These are phyloP conservation scores for Tulasnella sp. DNA, from an alignment of 768 basidiomycete species.

Conservation along the genomic window DNA sequence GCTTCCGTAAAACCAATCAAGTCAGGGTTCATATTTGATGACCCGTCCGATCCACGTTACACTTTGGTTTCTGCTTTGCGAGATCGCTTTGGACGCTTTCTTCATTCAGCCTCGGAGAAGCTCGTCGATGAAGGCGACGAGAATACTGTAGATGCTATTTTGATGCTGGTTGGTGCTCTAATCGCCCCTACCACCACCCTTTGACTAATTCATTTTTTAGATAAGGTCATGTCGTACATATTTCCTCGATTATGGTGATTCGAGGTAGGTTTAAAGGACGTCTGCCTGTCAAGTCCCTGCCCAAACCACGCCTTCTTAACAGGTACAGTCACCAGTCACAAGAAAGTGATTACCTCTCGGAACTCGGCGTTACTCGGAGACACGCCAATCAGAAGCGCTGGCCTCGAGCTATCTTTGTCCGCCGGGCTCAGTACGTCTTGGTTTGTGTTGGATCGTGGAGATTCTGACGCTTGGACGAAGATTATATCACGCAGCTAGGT, in stretches of 20 bases:
- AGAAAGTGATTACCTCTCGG: constrained; percentile 60
- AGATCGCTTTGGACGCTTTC: constrained; percentile 54
- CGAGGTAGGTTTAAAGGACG: constrained; percentile 22
- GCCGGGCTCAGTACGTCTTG: constrained; percentile 42
- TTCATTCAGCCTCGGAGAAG: constrained; percentile 58
- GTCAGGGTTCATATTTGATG: constrained; percentile 65
- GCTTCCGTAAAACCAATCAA: constrained; percentile 58
- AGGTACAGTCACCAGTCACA: constrained; percentile 50
- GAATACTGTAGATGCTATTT: constrained; percentile 38
- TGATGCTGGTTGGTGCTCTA: neutral
- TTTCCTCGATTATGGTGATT: constrained; percentile 63
- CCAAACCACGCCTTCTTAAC: neutral
- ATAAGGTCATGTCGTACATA: constrained; percentile 66
- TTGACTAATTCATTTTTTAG: constrained; percentile 49
- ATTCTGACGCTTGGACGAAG: neutral
- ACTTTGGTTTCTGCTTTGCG: constrained; percentile 52
- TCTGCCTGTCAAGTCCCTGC: neutral
- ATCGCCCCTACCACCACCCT: no score
- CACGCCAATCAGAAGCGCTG: constrained; percentile 59
- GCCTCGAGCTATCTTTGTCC: constrained; percentile 62
- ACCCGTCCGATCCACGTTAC: constrained; percentile 68
- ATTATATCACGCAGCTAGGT: constrained; percentile 64
- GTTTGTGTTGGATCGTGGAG: neutral
- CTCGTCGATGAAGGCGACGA: constrained; percentile 47
- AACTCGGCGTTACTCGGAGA: constrained; percentile 48